phyloP scores from a whole-genome alignment of 768 basidiomycete genomes.

The Boletus vinaceobasis region DNA sequence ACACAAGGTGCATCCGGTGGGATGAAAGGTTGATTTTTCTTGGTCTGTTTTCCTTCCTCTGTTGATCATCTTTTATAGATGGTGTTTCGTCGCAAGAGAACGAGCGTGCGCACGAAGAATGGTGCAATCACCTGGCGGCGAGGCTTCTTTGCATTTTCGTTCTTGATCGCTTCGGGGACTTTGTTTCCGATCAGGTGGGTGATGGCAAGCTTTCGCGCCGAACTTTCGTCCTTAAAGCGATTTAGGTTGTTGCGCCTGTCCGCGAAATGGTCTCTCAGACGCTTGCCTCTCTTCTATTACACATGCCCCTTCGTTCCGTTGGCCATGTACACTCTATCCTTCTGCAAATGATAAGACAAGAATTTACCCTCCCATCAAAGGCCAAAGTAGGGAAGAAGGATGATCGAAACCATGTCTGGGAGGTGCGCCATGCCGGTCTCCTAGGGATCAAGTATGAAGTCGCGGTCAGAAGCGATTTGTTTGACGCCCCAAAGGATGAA shows the following conservation, averaged over 20 bases:
- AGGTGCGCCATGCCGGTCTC: constrained; percentile 95
- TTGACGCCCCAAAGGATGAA: constrained; percentile 41
- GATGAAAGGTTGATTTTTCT: constrained; percentile 56
- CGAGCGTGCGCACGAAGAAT: constrained; percentile 66
- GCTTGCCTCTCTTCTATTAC: constrained; percentile 80
- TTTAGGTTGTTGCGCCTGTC: constrained; percentile 87
- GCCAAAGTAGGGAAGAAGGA: constrained; percentile 32
- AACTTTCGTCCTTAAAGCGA: background rate
- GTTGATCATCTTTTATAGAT: constrained; percentile 38
- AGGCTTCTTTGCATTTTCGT: constrained; percentile 88
- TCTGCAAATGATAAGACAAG: constrained; percentile 91
- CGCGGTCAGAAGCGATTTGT: constrained; percentile 84
- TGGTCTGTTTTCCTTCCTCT: background rate
- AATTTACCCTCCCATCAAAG: constrained; percentile 52
- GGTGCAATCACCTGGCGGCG: constrained; percentile 87
- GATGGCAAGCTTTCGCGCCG: background rate
- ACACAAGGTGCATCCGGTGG: constrained; percentile 79
- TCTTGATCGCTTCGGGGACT: constrained; percentile 97
- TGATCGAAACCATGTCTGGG: constrained; percentile 75
- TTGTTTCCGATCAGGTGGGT: constrained; percentile 82
- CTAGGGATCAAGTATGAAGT: constrained; percentile 98
- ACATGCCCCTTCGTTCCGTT: constrained; percentile 82
- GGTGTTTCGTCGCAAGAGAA: constrained; percentile 55
- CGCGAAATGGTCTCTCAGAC: constrained; percentile 96
- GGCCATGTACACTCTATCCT: constrained; percentile 79